These are phyloP conservation scores for Scleromitrula shiraiana DNA, from an alignment of 2,329 filamentous ascomycete species.

Conservation along the genomic window DNA sequence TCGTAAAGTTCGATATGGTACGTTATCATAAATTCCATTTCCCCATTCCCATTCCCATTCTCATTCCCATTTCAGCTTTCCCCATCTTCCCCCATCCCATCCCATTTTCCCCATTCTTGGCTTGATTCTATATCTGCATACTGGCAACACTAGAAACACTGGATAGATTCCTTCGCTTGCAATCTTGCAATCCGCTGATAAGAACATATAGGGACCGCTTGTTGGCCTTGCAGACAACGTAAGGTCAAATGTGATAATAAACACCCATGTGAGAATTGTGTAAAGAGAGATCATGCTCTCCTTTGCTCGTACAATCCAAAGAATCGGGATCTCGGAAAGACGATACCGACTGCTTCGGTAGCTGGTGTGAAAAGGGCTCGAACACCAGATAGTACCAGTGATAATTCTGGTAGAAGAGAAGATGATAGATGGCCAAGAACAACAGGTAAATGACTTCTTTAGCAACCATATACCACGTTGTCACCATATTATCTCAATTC, in stretches of 20 bases:
- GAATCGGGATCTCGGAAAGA: constrained; percentile 27
- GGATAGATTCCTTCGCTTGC: not conserved
- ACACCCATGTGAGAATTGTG: constrained; percentile 60
- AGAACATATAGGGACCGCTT: constrained; percentile 30
- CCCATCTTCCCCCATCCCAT: no score
- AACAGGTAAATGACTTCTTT: constrained; percentile 20
- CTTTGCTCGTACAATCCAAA: constrained; percentile 62
- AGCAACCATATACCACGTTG: not conserved
- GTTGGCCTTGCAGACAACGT: constrained; percentile 59
- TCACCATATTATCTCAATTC: not conserved
- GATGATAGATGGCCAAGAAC: constrained; percentile 28
- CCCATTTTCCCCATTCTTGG: constrained; percentile 1
- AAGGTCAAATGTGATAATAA: constrained; percentile 66
- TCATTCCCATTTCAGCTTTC: no score
- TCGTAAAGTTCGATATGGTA: constrained; percentile 61
- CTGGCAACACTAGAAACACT: not conserved
- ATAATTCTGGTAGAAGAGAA: constrained; percentile 22
- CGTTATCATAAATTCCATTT: constrained; percentile 24
- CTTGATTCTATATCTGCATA: not conserved
- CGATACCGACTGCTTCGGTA: constrained; percentile 12
- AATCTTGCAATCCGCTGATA: no score
- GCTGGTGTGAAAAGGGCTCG: constrained; percentile 22
- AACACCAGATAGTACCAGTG: constrained; percentile 26
- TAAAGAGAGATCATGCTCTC: constrained; percentile 56
- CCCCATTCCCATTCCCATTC: no score